Evolutionary conservation across 2,329 filamentous ascomycete genomes (phyloP), one percentile per base, ranked within the genome.

Genomic region (Trichoderma harzianum): DNA sequence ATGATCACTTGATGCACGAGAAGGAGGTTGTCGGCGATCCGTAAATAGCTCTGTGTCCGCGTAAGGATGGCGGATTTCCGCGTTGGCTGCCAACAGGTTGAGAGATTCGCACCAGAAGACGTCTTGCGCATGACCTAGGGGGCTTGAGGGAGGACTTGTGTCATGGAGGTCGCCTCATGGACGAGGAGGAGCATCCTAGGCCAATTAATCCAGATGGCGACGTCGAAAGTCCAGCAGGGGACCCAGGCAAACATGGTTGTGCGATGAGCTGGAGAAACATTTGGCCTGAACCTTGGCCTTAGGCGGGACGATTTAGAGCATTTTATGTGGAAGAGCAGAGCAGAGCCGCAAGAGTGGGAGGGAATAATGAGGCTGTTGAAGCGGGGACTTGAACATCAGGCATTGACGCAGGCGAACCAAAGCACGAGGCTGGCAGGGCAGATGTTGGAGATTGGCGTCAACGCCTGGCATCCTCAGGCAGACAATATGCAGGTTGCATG

Each of bases 401-500:
- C 68, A 72, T 65, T 58, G 60, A 65, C 58, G 67, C 47, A 72
- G 47, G 51, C n/a, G 30, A 70, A 70, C 60, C 58, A 68, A 43
- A 66, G 32, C 60, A 63, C 63, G 69, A 73, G 72, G 68, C 72
- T 71, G 62, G 58, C 64, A 64, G 28, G 32, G 26, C 36, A 36
- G 55, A 72, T 43, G 69, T 51, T 51, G 55, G 75, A 65, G 39
- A 72, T 43, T 72, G 66, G 71, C 67, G 71, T 64, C 51, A 58
- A 66, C 36, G 67, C 63, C 62, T 72, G 67, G 51, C 30, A 72
- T 74, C 72, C 74, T 75, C 74, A 75, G 74, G 74, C 74, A 74
- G 69, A 67, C 61, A 72, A 26, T 24, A 30, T 43, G 60, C 64
- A 36, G 14, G 55, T 32, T 32, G 21, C 69, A 60, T 24, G 14